Conservation (phyloP, 805 yeast species). For the Kuraishia floccosa region DNA sequence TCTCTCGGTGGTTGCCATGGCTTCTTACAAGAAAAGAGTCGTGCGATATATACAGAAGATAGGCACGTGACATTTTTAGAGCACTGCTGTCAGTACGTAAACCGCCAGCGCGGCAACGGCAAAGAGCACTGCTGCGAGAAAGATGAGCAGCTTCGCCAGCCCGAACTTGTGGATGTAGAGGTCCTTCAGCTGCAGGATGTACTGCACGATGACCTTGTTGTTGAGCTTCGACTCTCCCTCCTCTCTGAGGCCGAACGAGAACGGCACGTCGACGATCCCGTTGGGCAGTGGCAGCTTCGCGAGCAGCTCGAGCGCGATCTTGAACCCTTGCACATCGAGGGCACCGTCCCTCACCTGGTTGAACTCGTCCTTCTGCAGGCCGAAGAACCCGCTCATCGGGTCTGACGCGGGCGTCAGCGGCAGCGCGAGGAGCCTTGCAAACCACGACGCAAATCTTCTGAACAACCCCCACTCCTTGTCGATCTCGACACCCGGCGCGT, state of each 20-base stretch:
- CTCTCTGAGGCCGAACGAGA: constrained; percentile 40
- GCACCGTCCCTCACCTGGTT: constrained; percentile 18
- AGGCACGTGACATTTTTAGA: no score
- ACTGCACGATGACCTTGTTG: constrained; percentile 36
- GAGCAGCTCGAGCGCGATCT: constrained; percentile 35
- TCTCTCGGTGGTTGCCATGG: no score
- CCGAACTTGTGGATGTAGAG: constrained; percentile 62
- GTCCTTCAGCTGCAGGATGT: constrained; percentile 31
- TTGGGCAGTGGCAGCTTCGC: constrained; percentile 33
- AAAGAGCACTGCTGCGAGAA: constrained; percentile 89
- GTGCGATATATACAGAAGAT: no score
- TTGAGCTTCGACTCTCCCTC: constrained; percentile 41
- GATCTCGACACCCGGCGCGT: constrained; percentile 43
- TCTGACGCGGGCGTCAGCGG: constrained; percentile 40
- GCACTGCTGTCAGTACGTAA: no score
- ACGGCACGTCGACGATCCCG: constrained; percentile 34
- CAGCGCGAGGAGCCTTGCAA: constrained; percentile 36
- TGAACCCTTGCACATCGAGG: constrained; percentile 33
- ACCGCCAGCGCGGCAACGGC: no score
- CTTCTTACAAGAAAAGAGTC: no score
- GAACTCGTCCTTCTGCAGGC: constrained; percentile 33
- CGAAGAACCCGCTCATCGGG: constrained; percentile 44
- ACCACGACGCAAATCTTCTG: constrained; percentile 35
- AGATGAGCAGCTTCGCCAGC: constrained; percentile 69
- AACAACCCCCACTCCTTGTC: constrained; percentile 43